A percentile compares a stretch with the other conserved stretches of the same genome.
Evolutionary conservation across 768 basidiomycete species (phyloP).

Genomic region (Macrolepiota fuliginosa): DNA sequence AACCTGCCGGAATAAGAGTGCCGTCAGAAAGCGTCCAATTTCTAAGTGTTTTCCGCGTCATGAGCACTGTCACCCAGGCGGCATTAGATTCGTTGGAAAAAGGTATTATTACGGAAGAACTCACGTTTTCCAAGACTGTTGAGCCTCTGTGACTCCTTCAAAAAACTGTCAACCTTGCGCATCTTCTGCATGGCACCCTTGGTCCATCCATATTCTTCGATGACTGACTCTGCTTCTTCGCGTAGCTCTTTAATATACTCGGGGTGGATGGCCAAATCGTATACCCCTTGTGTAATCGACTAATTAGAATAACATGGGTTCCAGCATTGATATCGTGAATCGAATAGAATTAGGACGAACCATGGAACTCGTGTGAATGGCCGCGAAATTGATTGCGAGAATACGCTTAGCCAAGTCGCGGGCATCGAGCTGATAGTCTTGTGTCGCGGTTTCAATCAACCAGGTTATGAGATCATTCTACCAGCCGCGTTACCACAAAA

Average conservation of each 20-base stretch:
- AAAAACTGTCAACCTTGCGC: conserved; percentile 43
- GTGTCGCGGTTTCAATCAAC: conserved; percentile 34
- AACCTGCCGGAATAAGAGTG: conserved; percentile 33
- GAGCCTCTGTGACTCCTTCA: conserved; percentile 33
- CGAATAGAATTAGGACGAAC: conserved; percentile 20
- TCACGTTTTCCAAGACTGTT: not conserved
- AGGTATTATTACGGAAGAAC: not conserved
- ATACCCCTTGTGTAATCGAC: conserved; percentile 33
- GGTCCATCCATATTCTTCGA: conserved; percentile 32
- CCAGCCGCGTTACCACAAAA: not conserved
- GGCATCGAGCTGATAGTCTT: conserved; percentile 20
- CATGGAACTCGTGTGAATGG: conserved; percentile 36
- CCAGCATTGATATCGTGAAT: not conserved
- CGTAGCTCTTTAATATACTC: conserved; percentile 33
- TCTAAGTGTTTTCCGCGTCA: conserved; percentile 27
- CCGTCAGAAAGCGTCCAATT: conserved; percentile 41
- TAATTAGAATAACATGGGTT: conserved; percentile 29
- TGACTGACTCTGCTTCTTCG: conserved; percentile 37
- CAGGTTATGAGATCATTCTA: conserved; percentile 43
- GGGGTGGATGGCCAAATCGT: conserved; percentile 32
- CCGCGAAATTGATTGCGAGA: conserved; percentile 36
- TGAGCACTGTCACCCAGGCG: not conserved
- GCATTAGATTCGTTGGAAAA: not conserved
- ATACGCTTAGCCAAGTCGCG: conserved; percentile 26
- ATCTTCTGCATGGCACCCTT: conserved; percentile 35